Evolutionary conservation across 768 basidiomycete genomes (phyloP).

Genomic region (Boletus fagicola): DNA sequence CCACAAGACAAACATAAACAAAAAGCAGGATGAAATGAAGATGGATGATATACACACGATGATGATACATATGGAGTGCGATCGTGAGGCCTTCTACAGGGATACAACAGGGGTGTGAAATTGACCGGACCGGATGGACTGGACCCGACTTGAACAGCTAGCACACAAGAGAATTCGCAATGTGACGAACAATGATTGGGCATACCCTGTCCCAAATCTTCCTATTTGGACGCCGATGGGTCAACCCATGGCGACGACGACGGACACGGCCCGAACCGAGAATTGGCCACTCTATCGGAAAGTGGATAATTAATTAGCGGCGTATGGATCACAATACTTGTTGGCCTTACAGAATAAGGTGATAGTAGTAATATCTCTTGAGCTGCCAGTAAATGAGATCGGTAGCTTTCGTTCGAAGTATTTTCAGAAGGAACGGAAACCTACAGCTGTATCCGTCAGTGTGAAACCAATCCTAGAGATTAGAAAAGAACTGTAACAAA

Average conservation of each 20-base stretch:
- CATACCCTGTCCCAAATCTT: no score
- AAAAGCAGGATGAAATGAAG: no score
- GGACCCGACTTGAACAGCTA: not conserved
- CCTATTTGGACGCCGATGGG: no score
- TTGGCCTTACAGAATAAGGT: slow-evolving; percentile 16
- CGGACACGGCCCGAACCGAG: no score
- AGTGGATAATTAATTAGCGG: not conserved
- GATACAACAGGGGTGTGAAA: not conserved
- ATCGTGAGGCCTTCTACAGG: not conserved
- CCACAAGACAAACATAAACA: no score
- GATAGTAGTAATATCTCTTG: slow-evolving; percentile 25
- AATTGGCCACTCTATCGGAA: slow-evolving; percentile 18
- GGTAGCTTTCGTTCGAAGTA: not conserved
- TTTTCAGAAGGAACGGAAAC: not conserved
- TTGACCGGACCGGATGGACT: not conserved
- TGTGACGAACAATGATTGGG: no score
- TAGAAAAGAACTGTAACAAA: slow-evolving; percentile 6
- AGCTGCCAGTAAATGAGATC: slow-evolving; percentile 11
- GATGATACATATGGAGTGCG: not conserved
- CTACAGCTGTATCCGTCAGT: slow-evolving; percentile 19
- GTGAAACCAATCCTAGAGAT: not conserved
- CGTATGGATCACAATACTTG: not conserved
- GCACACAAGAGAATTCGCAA: not conserved
- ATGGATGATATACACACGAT: not conserved
- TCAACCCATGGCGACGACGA: no score